Evolutionary conservation across 2,329 filamentous ascomycete species (phyloP), one percentile per base, ranked within the genome.

Genomic region (Scedosporium aurantiacum): DNA sequence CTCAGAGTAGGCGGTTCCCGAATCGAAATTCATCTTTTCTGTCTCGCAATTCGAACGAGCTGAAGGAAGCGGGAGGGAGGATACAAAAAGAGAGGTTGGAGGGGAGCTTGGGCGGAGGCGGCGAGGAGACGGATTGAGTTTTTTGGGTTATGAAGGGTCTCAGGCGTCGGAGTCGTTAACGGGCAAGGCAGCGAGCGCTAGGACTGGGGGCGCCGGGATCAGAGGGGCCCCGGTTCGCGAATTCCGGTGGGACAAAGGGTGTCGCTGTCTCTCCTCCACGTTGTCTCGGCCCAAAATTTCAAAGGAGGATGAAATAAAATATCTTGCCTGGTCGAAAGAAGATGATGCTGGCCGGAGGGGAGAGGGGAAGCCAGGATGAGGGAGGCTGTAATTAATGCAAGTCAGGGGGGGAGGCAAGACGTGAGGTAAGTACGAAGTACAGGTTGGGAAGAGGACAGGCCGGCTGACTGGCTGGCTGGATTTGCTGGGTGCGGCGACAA

Each of bases 1-100:
- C 75, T 90, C 89, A 72, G 89, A 85, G 73, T 91, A 91, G 64
- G 85, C 83, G 66, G 84, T 86, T 69, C 84, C 84, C 65, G 80
- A 79, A 68, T 83, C 82, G 75, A 86, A 86, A 72, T 80, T 82
- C 82, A 84, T 83, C 61, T 68, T 70, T 58, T 7, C 57, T 57
- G 56, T 58, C 37, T 58, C 45, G 27, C 40, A 28, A 32, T 54
- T 60, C 18, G 62, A 52, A 27, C 55, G 41, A 45, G 40, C 52
- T 23, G 57, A 45, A 54, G 27, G 62, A 45, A 37, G 56, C 8
- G 37, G 18, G 27, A 45, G 28, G 54, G 27, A 32, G 32, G 47
- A 52, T 32, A 28, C 6, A n/a, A 6, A 16, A 21, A 23, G 21
- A 27, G 32, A 41, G 55, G 23, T 25, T 25, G 59, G 45, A 21